These are phyloP conservation scores for Mrakia hoshinonis DNA, from an alignment of 768 basidiomycete genomes.

Conservation along the genomic window DNA sequence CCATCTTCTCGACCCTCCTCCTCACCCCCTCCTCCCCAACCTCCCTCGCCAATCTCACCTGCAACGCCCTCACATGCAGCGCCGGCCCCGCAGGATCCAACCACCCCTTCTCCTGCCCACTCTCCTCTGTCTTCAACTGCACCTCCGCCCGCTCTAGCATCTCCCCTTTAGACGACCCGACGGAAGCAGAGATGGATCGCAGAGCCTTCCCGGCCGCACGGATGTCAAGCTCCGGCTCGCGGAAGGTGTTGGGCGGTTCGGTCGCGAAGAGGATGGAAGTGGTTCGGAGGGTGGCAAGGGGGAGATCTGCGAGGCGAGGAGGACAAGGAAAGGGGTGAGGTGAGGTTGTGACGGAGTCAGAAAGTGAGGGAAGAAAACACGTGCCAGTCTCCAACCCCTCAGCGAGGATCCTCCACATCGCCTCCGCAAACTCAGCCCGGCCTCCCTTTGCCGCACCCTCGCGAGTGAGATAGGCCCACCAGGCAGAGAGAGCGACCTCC, in stretches of 20 bases:
- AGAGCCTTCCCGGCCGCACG: not conserved
- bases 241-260: conserved; percentile 22
- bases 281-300: not conserved
- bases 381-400: not conserved
- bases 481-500: not conserved
- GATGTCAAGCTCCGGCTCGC: conserved; percentile 18
- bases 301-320: not conserved
- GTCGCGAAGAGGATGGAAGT: conserved; percentile 20
- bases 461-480: not conserved
- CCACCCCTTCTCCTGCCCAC: not conserved
- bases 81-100: not conserved
- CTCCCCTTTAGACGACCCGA: too few species aligned
- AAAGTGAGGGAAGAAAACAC: too few species aligned
- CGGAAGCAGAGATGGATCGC: not conserved
- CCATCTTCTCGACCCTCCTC: not conserved
- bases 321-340: not conserved
- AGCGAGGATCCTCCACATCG: conserved; percentile 3
- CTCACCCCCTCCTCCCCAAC: not conserved
- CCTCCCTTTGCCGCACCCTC: not conserved
- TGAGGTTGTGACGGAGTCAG: not conserved
- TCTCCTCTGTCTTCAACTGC: not conserved
- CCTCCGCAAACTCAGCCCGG: not conserved
- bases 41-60: not conserved
- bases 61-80: not conserved
- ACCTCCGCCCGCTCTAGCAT: not conserved